Base-by-base conservation (phyloP, 164 flowering plant genomes). In the Piper betle region DNA sequence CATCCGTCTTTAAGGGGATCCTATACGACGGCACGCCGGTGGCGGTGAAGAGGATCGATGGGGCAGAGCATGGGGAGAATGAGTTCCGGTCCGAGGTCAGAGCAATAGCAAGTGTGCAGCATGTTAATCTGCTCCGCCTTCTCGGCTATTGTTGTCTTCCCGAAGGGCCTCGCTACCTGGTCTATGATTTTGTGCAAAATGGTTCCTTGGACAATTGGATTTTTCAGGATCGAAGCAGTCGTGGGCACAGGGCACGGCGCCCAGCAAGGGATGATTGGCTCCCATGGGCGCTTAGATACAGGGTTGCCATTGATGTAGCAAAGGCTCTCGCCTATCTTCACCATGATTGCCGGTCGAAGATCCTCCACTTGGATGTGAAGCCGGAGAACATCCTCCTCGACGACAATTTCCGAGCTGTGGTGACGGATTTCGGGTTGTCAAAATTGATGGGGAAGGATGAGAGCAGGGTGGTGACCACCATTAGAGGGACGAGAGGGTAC, bases 311-410 rank as follows among this genome's bases (percentile, higher is more conserved):
- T 25, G 98, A 89, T 62, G 91, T 89, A 5, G 96, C 96, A 0
- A 84, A 72, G 63, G 96, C 84, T 0, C 82, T 89, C 2, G 67
- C 83, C 6, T 92, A 88, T 71, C 84, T 92, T 9, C 98, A 92
- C 64, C 85, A 82, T 46, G 96, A 92, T 61, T 92, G 98, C 68
- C 63, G 92, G 59, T 79, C 91, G 0, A 65, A 82, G 50, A 70
- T 92, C 37, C 62, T 92, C 13, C 98, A 92, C 67, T 87, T 92
- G 0, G 98, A 92, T 58, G 82, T 92, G 20, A 92, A 92, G 78
- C 98, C 98, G 0, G 95, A 92, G 57, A 92, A 92, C 59, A 87
- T 92, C 10, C 82, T 92, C n/a, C 75, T 89, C 0, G 93, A 87
- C 65, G 88, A 82, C 61, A 74, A 68, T 63, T 82, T 74, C 59